A percentile compares a stretch with the other conserved stretches of the same genome.
phyloP scores from a whole-genome alignment of 371 early-diverging fungal genomes.

The Actinomucor elegans region DNA sequence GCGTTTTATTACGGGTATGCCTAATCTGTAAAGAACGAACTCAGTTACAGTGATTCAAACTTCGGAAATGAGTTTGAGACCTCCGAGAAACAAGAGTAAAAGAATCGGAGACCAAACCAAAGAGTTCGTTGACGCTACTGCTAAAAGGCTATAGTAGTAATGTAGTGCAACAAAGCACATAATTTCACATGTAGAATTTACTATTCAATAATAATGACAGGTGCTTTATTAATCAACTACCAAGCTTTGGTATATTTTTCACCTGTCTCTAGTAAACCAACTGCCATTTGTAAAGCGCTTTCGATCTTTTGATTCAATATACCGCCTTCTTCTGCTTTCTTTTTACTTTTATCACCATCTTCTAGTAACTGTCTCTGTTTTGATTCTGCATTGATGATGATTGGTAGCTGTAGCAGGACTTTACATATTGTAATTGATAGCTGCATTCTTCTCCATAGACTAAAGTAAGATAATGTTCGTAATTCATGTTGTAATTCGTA shows the following conservation, averaged over 20 bases:
- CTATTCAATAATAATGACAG: too few species aligned
- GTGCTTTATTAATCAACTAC: constrained; percentile 12
- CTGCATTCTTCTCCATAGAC: constrained; percentile 58
- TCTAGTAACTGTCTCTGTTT: constrained; percentile 29
- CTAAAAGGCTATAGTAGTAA: too few species aligned
- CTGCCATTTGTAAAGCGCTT: constrained; percentile 53
- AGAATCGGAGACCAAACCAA: too few species aligned
- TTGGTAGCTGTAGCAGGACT: constrained; percentile 56
- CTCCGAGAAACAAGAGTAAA: too few species aligned
- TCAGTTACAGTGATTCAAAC: too few species aligned
- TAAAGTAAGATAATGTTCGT: constrained; percentile 57
- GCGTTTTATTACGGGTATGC: too few species aligned
- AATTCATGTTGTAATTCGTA: constrained; percentile 63
- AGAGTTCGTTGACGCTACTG: too few species aligned
- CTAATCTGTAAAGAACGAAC: too few species aligned
- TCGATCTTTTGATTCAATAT: constrained; percentile 52
- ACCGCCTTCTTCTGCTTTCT: constrained; percentile 16
- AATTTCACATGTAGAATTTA: too few species aligned
- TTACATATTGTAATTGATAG: constrained; percentile 58
- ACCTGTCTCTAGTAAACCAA: constrained; percentile 54
- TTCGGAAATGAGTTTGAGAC: too few species aligned
- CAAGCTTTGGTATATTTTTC: constrained; percentile 47
- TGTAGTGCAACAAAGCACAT: too few species aligned
- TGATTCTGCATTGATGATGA: constrained; percentile 52
- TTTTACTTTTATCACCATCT: constrained; percentile 17